phyloP scores from a whole-genome alignment of 129 eudicot species.

The Pulicaria dysenterica region DNA sequence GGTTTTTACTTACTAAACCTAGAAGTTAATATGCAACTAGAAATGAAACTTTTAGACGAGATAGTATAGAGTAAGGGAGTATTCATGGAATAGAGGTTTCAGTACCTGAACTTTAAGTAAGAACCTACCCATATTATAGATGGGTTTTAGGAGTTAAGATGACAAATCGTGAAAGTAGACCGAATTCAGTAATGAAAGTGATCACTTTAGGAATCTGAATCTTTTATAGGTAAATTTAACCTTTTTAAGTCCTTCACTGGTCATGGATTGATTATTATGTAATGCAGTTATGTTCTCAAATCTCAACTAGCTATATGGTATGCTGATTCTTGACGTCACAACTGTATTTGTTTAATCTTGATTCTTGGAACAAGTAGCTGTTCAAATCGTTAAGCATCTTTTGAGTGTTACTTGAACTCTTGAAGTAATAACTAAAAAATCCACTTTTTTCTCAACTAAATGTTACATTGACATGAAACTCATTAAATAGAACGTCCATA shows the following conservation, averaged over 20 bases:
- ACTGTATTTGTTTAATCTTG: too few relatives aligned
- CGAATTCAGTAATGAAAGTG: neutral
- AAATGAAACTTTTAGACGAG: neutral
- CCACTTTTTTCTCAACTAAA: too few relatives aligned
- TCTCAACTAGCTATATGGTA: neutral
- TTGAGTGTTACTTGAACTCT: too few relatives aligned
- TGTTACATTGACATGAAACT: too few relatives aligned
- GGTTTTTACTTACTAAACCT: constrained; percentile 3
- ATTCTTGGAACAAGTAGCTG: too few relatives aligned
- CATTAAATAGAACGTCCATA: too few relatives aligned
- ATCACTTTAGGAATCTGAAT: neutral
- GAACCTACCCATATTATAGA: neutral
- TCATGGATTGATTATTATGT: too few relatives aligned
- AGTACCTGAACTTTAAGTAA: neutral
- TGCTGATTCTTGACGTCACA: neutral
- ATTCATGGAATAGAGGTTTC: neutral
- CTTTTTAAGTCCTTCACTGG: too few relatives aligned
- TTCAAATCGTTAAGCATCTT: too few relatives aligned
- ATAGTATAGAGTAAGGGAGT: neutral
- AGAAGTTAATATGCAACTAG: neutral
- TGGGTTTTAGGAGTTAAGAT: neutral
- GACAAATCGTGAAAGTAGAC: neutral
- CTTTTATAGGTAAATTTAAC: neutral
- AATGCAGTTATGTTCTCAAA: too few relatives aligned
- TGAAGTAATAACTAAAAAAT: too few relatives aligned